Conservation (phyloP, 164 flowering plant species). For the Nymphaea colorata region DNA sequence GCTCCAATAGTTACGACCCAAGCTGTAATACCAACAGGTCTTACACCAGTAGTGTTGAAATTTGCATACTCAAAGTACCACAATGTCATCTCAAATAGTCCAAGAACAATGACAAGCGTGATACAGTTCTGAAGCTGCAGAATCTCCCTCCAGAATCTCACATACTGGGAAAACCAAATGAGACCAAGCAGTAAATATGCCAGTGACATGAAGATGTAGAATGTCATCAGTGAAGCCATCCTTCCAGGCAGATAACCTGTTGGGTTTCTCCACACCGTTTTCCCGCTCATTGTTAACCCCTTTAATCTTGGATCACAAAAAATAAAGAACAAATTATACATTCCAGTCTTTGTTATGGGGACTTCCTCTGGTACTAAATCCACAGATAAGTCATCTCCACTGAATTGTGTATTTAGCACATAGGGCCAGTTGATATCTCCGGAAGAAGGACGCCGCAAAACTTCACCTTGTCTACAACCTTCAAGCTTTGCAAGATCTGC, state of each 20-base stretch:
- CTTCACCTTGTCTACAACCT: conserved; percentile 90
- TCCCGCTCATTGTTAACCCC: conserved; percentile 66
- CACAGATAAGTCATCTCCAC: conserved; percentile 30
- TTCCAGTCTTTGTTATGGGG: conserved; percentile 66
- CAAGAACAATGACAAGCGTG: conserved; percentile 60
- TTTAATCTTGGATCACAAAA: conserved; percentile 83
- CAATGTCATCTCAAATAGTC: conserved; percentile 78
- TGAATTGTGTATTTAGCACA: conserved; percentile 45
- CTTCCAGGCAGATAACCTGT: conserved; percentile 90
- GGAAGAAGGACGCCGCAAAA: conserved; percentile 70
- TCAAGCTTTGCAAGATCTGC: conserved; percentile 91
- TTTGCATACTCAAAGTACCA: conserved; percentile 79
- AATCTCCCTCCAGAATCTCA: conserved; percentile 69
- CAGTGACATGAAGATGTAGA: conserved; percentile 58
- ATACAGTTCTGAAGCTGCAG: conserved; percentile 86
- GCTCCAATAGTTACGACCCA: conserved; percentile 96
- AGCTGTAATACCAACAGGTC: conserved; percentile 70
- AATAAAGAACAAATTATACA: conserved; percentile 86
- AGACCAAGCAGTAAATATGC: conserved; percentile 56
- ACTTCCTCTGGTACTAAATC: conserved; percentile 33
- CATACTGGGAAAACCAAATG: conserved; percentile 68
- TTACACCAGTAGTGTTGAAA: conserved; percentile 60
- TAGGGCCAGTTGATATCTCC: conserved; percentile 59
- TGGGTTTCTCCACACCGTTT: conserved; percentile 87
- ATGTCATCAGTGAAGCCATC: conserved; percentile 81